phyloP scores from a whole-genome alignment of 2,329 filamentous ascomycete species.

The Aspergillus latus region DNA sequence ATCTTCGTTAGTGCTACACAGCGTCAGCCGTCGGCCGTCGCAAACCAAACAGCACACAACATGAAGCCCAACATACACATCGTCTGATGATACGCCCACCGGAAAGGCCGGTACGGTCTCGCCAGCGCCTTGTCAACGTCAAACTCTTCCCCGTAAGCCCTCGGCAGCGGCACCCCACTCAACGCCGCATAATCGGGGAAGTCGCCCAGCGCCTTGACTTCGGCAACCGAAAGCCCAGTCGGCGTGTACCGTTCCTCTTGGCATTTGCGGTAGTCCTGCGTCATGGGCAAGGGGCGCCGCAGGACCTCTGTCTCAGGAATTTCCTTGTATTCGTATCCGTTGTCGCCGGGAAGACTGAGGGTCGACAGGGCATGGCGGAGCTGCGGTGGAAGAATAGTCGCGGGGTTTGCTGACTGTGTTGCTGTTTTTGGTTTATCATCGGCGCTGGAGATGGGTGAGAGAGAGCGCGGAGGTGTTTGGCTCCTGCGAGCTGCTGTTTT shows the following conservation, averaged over 20 bases:
- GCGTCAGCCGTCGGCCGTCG: neutral
- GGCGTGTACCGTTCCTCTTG: constrained; percentile 54
- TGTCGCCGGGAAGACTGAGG: constrained; percentile 23
- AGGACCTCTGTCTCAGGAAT: constrained; percentile 35
- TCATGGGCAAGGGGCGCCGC: constrained; percentile 43
- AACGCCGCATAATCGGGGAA: constrained; percentile 78
- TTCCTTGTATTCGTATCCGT: constrained; percentile 13
- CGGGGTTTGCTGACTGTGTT: constrained; percentile 40
- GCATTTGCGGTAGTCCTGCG: constrained; percentile 40
- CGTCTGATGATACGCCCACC: constrained; percentile 85
- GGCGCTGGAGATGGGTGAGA: constrained; percentile 41
- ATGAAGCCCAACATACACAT: constrained; percentile 67
- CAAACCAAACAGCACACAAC: neutral
- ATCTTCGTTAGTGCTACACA: constrained; percentile 69
- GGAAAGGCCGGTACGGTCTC: constrained; percentile 75
- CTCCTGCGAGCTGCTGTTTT: constrained; percentile 44
- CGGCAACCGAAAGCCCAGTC: constrained; percentile 68
- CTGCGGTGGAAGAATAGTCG: constrained; percentile 54
- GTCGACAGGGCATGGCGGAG: constrained; percentile 47
- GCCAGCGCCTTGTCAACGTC: constrained; percentile 67
- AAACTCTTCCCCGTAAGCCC: constrained; percentile 60
- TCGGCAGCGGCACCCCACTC: constrained; percentile 71
- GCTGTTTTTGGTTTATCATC: constrained; percentile 39
- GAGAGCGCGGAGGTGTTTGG: constrained; percentile 53
- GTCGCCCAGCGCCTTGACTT: constrained; percentile 68